phyloP scores from a whole-genome alignment of 352 stramenopile species.

The Pilasporangium apinafurcum region DNA sequence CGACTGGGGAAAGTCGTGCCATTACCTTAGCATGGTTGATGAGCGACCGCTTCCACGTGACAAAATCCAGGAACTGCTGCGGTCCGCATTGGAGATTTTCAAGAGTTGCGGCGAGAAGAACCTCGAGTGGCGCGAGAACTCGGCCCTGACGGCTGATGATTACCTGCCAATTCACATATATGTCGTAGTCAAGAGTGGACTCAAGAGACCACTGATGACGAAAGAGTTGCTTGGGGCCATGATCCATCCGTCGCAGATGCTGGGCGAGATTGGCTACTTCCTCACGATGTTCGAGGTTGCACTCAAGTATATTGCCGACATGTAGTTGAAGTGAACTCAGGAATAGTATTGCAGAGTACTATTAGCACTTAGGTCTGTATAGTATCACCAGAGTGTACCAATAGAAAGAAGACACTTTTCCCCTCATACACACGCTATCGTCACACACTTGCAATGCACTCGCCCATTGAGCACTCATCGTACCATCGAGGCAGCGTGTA shows the following conservation, averaged over 20 bases:
- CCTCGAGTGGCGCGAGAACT: conserved; percentile 70
- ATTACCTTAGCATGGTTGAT: conserved; percentile 82
- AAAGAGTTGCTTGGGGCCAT: conserved; percentile 77
- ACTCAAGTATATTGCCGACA: conserved; percentile 84
- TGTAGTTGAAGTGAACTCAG: conserved; percentile 25
- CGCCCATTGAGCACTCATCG: too few species aligned
- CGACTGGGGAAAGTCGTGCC: conserved; percentile 72
- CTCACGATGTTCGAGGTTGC: conserved; percentile 87
- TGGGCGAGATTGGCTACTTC: conserved; percentile 81
- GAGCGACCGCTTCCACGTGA: conserved; percentile 61
- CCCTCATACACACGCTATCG: too few species aligned
- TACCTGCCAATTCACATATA: conserved; percentile 86
- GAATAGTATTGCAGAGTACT: background rate
- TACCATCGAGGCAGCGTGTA: too few species aligned
- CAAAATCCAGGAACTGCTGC: conserved; percentile 79
- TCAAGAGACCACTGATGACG: conserved; percentile 66
- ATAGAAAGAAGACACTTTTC: too few species aligned
- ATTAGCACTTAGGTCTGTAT: background rate
- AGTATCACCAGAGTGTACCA: conserved; percentile 1
- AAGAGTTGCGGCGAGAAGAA: conserved; percentile 73
- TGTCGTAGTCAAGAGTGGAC: conserved; percentile 67
- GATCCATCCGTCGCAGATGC: conserved; percentile 81
- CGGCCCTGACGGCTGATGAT: conserved; percentile 71
- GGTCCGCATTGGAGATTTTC: conserved; percentile 75
- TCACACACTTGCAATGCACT: too few species aligned